Evolutionary conservation across 768 basidiomycete genomes (phyloP).

Genomic region (Mycena pura): DNA sequence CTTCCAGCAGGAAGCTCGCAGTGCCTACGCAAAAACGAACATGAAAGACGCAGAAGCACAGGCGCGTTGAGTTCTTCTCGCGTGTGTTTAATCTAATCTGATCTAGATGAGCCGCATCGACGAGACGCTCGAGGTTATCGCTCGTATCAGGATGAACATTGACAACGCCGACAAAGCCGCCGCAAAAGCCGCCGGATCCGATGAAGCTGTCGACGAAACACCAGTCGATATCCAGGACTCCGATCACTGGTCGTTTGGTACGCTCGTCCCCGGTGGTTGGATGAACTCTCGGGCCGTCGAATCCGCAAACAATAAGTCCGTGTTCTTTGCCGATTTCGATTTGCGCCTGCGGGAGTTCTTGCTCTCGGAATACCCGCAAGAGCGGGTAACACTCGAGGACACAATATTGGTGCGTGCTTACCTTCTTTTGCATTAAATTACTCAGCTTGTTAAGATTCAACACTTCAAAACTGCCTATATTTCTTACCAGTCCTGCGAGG

Average conservation of each 20-base stretch:
- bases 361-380: too few species aligned
- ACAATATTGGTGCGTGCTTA: background rate
- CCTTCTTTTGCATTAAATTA: background rate
- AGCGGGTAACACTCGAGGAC: background rate
- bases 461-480: conserved; percentile 15
- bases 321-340: conserved; percentile 5
- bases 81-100: background rate
- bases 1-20: conserved; percentile 38
- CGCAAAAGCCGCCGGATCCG: background rate
- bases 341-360: conserved; percentile 4
- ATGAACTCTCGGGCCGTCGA: background rate
- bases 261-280: background rate
- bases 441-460: background rate
- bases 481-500: conserved; percentile 20
- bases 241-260: conserved; percentile 2
- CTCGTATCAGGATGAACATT: conserved; percentile 33
- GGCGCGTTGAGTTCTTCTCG: conserved; percentile 25
- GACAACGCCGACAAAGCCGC: conserved; percentile 26
- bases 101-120: conserved; percentile 33
- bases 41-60: conserved; percentile 35
- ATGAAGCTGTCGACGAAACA: conserved; percentile 11
- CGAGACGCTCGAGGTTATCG: conserved; percentile 34
- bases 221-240: background rate
- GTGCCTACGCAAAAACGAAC: conserved; percentile 38
- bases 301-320: too few species aligned